Evolutionary conservation across 129 eudicot species (phyloP).

Genomic region (Pseudognaphalium luteoalbum): DNA sequence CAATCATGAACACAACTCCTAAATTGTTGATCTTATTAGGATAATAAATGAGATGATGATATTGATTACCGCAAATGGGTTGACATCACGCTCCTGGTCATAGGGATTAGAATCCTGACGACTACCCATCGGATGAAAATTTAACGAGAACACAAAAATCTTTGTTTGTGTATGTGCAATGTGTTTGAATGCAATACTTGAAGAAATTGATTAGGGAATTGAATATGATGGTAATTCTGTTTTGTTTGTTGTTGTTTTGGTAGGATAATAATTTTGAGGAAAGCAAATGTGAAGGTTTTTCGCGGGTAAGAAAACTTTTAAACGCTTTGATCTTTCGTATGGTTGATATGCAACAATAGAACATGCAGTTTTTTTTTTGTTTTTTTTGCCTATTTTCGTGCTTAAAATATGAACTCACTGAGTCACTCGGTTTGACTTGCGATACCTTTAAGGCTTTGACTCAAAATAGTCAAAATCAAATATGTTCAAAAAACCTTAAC

Average conservation of each 20-base stretch:
- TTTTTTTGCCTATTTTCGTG: constrained; percentile 29
- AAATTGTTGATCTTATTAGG: background rate
- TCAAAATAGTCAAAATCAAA: too few relatives aligned
- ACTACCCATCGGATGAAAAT: constrained; percentile 27
- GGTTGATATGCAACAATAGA: constrained; percentile 11
- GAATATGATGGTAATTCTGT: constrained; percentile 15
- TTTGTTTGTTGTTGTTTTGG: constrained; percentile 16
- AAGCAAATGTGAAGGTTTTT: constrained; percentile 33
- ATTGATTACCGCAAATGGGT: constrained; percentile 31
- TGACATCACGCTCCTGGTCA: constrained; percentile 21
- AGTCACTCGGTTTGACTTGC: too few relatives aligned
- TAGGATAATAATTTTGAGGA: constrained; percentile 1
- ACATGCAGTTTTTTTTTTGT: constrained; percentile 1
- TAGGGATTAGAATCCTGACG: constrained; percentile 31
- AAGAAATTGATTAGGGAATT: constrained; percentile 20
- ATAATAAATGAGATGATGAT: constrained; percentile 2
- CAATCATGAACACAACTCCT: constrained; percentile 20
- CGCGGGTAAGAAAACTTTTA: constrained; percentile 29
- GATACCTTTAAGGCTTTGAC: background rate
- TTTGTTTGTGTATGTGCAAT: constrained; percentile 5
- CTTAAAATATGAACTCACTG: background rate
- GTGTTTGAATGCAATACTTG: constrained; percentile 11
- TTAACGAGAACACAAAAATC: constrained; percentile 1
- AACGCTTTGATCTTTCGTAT: constrained; percentile 13
- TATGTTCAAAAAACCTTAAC: background rate